These are phyloP conservation scores for Beta lomatogona DNA, from an alignment of 179 eudicot species.

Conservation along the genomic window DNA sequence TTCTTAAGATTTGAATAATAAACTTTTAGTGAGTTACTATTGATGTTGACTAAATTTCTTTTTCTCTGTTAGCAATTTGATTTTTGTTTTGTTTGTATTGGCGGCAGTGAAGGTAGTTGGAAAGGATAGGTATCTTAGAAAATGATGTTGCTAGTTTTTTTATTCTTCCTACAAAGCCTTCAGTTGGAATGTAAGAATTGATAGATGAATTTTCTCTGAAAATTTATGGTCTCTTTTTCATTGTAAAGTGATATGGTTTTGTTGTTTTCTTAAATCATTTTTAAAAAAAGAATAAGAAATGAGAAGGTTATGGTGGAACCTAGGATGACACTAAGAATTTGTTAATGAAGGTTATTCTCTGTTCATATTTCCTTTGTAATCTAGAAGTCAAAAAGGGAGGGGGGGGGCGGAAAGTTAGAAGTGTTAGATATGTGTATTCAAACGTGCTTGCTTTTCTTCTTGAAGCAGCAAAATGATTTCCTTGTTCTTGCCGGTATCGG, in stretches of 20 bases:
- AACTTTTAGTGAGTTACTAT: constrained; percentile 14
- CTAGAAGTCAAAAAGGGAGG: constrained; percentile 17
- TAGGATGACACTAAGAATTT: constrained; percentile 19
- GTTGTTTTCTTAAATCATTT: neutral
- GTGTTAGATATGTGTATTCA: constrained; percentile 15
- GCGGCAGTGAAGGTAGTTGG: constrained; percentile 39
- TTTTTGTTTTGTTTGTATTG: constrained; percentile 27
- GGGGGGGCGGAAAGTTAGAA: constrained; percentile 17
- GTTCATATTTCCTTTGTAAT: neutral
- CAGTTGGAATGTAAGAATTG: neutral
- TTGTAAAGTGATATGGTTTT: neutral
- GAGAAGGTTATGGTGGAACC: neutral
- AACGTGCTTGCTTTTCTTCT: constrained; percentile 24
- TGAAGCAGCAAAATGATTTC: constrained; percentile 22
- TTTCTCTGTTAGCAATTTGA: constrained; percentile 25
- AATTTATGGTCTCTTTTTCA: constrained; percentile 7
- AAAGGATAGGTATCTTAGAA: constrained; percentile 35
- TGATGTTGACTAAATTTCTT: constrained; percentile 39
- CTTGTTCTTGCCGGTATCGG: neutral
- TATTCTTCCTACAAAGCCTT: constrained; percentile 6
- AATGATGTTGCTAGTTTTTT: constrained; percentile 27
- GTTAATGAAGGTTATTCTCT: constrained; percentile 2
- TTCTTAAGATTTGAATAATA: constrained; percentile 22
- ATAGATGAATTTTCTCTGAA: neutral
- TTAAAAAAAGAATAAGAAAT: neutral